A percentile compares a stretch with the other conserved stretches of the same genome.
phyloP scores from a whole-genome alignment of 768 basidiomycete genomes.

The Naganishia friedmannii region DNA sequence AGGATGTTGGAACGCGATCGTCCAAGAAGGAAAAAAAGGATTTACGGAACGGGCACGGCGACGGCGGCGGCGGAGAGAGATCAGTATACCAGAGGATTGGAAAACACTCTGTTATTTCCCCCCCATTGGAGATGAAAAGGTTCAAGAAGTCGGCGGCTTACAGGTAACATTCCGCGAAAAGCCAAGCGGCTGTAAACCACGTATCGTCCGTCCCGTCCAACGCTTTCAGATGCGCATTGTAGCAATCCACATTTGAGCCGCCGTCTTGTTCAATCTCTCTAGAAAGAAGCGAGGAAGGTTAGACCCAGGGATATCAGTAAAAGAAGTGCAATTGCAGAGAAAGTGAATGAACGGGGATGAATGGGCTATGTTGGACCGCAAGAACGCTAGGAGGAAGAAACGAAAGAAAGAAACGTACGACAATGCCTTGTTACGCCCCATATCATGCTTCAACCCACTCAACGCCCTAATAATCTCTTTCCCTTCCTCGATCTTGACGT shows the following conservation, averaged over 20 bases:
- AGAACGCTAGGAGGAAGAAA: not conserved
- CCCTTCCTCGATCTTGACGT: constrained; percentile 64
- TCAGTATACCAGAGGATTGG: no score
- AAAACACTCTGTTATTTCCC: no score
- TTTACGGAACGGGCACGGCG: not conserved
- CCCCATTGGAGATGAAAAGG: no score
- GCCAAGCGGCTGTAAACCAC: constrained; percentile 92
- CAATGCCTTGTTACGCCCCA: constrained; percentile 70
- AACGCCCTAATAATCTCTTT: constrained; percentile 70
- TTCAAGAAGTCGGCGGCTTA: constrained; percentile 15
- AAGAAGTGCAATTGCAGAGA: no score
- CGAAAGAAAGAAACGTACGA: constrained; percentile 55
- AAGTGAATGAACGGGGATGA: no score
- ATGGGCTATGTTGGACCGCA: no score
- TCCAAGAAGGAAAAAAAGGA: no score
- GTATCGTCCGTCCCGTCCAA: constrained; percentile 57
- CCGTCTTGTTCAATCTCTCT: constrained; percentile 75
- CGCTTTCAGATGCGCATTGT: constrained; percentile 66
- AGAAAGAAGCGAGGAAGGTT: not conserved
- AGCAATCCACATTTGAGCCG: constrained; percentile 65
- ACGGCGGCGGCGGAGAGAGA: no score
- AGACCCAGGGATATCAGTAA: not conserved
- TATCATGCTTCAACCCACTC: constrained; percentile 79
- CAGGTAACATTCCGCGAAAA: constrained; percentile 81
- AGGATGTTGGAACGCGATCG: no score